Evolutionary conservation across 805 yeast genomes (phyloP), one percentile per base, ranked within the genome.

Genomic region (Suhomyces sp.): DNA sequence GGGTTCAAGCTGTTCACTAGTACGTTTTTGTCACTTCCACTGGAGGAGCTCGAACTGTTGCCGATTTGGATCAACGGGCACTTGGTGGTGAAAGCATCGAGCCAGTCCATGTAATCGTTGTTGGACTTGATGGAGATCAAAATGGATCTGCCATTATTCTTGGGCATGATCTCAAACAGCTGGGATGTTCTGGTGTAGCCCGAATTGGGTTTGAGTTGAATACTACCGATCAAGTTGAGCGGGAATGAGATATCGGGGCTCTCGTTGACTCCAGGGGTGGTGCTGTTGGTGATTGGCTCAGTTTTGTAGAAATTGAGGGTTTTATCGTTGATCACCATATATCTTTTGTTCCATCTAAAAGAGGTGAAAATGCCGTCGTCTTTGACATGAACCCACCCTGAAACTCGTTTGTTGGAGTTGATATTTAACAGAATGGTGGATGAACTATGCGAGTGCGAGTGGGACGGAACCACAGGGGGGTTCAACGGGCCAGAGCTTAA

Each of bases 321-420:
- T 40, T 87, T 79, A 57, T 91, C 97, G 59, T 83, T 82, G 46
- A 93, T 74, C 5, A 89, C 87, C 72, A 93, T 74, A 67, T 77
- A 93, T 60, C 94, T 81, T 64, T 91, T 91, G 53, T 92, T 91
- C 99, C 99, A 93, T 59, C 96, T 76, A 66, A 92, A 91, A 5
- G 91, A 82, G 57, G 89, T 81, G 56, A 93, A 73, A 25, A 75
- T 63, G 12, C 97, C 97, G 60, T 93, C 97, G 60, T 93, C 98
- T 67, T 89, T 92, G 53, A 90, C 84, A 50, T 88, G 87, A 20
- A 90, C 92, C 96, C 97, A 92, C 0, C 97, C 97, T 52, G 82
- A 78, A 52, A 67, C 72, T 13, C 71, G 61, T 47, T 75, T 67
- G 52, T 70, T 69, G 56, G 65, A 55, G 47, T 53, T 57, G 40